Conservation (phyloP, 1,284 basidiomycete species). For the Veloboletus limbatus region DNA sequence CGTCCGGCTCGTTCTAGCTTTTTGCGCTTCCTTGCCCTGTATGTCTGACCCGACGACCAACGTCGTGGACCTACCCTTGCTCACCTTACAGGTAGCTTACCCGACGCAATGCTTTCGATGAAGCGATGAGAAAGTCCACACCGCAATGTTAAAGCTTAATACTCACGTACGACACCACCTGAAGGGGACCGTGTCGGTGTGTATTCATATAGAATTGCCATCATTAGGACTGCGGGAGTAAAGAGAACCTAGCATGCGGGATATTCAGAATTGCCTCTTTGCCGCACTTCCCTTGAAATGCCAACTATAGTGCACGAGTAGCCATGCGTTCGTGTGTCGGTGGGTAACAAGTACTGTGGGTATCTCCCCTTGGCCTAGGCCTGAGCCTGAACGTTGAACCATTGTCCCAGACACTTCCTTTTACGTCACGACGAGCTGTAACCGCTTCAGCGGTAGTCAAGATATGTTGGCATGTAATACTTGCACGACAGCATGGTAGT, state of each 20-base stretch:
- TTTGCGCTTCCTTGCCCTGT: neutral
- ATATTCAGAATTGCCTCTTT: neutral
- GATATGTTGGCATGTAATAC: neutral
- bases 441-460: too few relatives aligned
- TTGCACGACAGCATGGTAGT: conserved; percentile 3
- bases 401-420: conserved; percentile 5
- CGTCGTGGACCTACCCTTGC: neutral
- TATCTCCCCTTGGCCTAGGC: too few relatives aligned
- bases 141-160: conserved; percentile 22
- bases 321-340: conserved; percentile 6
- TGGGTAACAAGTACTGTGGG: neutral
- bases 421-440: conserved; percentile 24
- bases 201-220: conserved; percentile 1
- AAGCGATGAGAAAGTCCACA: conserved; percentile 22
- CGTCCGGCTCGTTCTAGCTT: neutral
- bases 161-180: conserved; percentile 6
- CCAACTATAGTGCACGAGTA: conserved; percentile 1
- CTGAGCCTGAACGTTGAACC: too few relatives aligned
- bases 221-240: conserved; percentile 1
- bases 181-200: conserved; percentile 5
- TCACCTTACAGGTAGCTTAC: neutral
- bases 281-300: conserved; percentile 5
- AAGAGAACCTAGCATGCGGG: conserved; percentile 1
- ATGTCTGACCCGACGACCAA: conserved; percentile 1
- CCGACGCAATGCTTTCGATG: conserved; percentile 7